Base-by-base conservation (phyloP, 768 basidiomycete genomes). In the Auriscalpium orientale region DNA sequence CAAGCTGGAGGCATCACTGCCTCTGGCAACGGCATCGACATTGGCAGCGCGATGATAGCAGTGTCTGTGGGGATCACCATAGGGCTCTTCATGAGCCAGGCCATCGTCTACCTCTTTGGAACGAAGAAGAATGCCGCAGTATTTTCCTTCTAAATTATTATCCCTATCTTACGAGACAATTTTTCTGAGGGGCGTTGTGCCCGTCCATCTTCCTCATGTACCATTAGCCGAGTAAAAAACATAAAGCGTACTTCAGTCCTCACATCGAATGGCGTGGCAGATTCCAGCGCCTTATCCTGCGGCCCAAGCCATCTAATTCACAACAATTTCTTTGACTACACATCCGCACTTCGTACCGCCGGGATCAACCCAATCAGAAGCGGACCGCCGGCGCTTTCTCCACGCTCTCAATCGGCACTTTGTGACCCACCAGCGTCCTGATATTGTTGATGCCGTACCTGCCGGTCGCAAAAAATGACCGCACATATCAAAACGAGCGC, bases 361-460 rank as follows among this genome's bases (percentile, higher is more conserved):
- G n/a, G n/a, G n/a, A 28, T 28, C n/a, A n/a, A n/a, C n/a, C n/a
- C 36, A 37, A 43, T 56, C 54, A 95, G 75, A 97, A 89, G 75
- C 91, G 83, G 15, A 97, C 93, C 6, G 95, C 94, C 0, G 93
- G 82, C 22, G 91, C 86, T 67, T 84, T 87, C 71, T 93, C 92
- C 58, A 97, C 87, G 50, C 77, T 80, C 60, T 94, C 94, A 65
- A 97, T 81, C 48, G 91, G 85, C 11, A 91, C 91, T 75, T 98
- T 99, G 77, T 99, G 97, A 15, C 97, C 97, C 47, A 99, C 91
- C 40, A 99, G 76, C 15, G 95, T 93, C 62, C 97, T 79, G 64
- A 99, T 99, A 69, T 99, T 98, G 70, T 85, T 95, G 67, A 99
- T 95, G 18, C 92, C 94, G 71, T 98, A 99, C 49, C 94, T 95